phyloP scores from a whole-genome alignment of 2,329 filamentous ascomycete species.

The Mollisiaceae sp. region DNA sequence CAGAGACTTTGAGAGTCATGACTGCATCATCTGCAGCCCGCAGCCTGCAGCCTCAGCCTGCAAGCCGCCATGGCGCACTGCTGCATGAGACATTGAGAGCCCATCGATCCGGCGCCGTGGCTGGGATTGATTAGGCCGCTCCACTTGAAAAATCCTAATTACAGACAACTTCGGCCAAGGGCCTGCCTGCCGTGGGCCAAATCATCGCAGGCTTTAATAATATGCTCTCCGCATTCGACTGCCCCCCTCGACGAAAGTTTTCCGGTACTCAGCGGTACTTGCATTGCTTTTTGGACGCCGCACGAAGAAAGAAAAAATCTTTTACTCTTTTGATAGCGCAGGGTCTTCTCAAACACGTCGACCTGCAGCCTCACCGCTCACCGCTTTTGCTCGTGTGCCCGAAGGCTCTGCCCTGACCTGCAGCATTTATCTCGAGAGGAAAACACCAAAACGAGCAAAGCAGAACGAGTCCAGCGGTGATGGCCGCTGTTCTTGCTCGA shows the following conservation, averaged over 20 bases:
- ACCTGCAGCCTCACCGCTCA: conserved; percentile 25
- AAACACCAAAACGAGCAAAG: background rate
- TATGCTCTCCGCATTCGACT: conserved; percentile 8
- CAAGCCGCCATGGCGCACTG: conserved; percentile 7
- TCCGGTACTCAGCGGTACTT: conserved; percentile 18
- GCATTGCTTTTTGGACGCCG: background rate
- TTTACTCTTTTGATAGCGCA: background rate
- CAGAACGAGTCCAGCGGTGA: background rate
- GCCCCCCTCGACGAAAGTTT: background rate
- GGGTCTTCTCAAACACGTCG: conserved; percentile 17
- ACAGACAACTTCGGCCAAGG: conserved; percentile 4
- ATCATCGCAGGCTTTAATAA: background rate
- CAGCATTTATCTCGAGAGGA: background rate
- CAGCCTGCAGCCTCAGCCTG: background rate
- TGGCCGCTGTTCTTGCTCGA: background rate
- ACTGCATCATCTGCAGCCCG: too few species aligned
- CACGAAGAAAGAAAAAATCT: background rate
- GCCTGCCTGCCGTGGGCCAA: background rate
- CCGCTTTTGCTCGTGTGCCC: conserved; percentile 14
- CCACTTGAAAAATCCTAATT: background rate
- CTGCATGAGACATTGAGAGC: background rate
- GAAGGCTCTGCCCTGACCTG: too few species aligned
- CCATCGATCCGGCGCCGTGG: background rate
- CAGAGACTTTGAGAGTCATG: background rate
- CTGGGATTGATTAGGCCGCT: conserved; percentile 3